Conservation (phyloP, 257 asterid genomes). For the Solanum megistacrolobum region DNA sequence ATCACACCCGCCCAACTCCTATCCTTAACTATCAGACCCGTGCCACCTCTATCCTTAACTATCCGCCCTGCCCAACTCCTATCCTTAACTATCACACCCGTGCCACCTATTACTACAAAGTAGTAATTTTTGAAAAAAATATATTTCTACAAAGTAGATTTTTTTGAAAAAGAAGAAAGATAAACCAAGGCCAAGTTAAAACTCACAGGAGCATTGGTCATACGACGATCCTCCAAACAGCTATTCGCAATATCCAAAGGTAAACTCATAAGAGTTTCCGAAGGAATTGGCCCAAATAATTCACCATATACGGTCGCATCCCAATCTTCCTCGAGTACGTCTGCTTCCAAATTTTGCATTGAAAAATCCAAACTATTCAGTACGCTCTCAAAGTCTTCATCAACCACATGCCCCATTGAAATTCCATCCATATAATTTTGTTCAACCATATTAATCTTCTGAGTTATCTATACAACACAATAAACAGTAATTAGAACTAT, state of each 20-base stretch:
- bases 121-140: too few species aligned
- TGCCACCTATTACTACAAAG: too few species aligned
- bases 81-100: too few species aligned
- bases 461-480: constrained; percentile 4
- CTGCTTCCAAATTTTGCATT: constrained; percentile 48
- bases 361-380: constrained; percentile 54
- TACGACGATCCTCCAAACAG: constrained; percentile 10
- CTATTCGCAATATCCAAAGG: constrained; percentile 5
- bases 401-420: constrained; percentile 13
- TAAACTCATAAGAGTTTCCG: constrained; percentile 28
- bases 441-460: constrained; percentile 40
- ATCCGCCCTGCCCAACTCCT: too few species aligned
- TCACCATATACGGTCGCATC: constrained; percentile 32
- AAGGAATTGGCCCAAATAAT: constrained; percentile 54
- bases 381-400: constrained; percentile 32
- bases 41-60: background rate
- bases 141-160: too few species aligned
- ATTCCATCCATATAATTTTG: constrained; percentile 34
- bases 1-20: too few species aligned
- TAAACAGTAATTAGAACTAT: background rate
- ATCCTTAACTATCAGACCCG: too few species aligned
- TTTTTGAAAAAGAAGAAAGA: background rate
- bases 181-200: background rate
- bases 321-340: constrained; percentile 40
- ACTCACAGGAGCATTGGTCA: constrained; percentile 40